Evolutionary conservation across 345 rosid genomes (phyloP).

Genomic region (Geranium rotundifolium): DNA sequence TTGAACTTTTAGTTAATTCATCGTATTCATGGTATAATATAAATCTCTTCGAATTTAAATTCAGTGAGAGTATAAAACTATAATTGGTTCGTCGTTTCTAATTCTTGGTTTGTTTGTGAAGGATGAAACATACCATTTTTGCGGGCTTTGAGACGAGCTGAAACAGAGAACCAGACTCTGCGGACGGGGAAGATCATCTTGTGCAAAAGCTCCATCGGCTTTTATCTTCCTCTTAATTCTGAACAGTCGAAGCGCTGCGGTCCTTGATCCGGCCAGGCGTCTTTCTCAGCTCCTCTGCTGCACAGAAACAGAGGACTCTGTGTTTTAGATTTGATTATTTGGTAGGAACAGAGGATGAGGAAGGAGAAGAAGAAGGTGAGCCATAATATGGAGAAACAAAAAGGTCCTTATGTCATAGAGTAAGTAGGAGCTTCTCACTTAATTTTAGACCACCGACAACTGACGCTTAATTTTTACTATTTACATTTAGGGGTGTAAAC

Average conservation of each 20-base stretch:
- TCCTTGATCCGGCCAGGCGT: constrained; percentile 28
- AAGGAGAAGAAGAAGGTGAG: neutral
- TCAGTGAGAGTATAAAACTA: too few species aligned
- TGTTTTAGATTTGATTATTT: neutral
- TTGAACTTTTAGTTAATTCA: too few species aligned
- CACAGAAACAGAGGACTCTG: neutral
- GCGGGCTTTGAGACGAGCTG: constrained; percentile 38
- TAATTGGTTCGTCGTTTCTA: too few species aligned
- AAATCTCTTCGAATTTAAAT: too few species aligned
- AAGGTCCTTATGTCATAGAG: neutral
- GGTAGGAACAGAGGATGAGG: neutral
- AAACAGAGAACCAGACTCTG: constrained; percentile 34
- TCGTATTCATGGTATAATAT: too few species aligned
- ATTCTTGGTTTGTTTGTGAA: neutral
- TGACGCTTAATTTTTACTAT: neutral
- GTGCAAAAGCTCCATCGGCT: constrained; percentile 40
- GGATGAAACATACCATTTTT: constrained; percentile 26
- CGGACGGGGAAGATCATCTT: constrained; percentile 47
- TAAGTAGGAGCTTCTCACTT: neutral
- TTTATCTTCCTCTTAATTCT: constrained; percentile 9
- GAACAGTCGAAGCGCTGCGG: constrained; percentile 19
- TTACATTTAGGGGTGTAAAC: too few species aligned
- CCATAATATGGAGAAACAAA: neutral
- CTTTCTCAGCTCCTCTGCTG: too few species aligned
- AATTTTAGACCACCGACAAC: neutral